phyloP scores from a whole-genome alignment of 192 early-diverging fungal genomes.

The Entomortierella chlamydospora region DNA sequence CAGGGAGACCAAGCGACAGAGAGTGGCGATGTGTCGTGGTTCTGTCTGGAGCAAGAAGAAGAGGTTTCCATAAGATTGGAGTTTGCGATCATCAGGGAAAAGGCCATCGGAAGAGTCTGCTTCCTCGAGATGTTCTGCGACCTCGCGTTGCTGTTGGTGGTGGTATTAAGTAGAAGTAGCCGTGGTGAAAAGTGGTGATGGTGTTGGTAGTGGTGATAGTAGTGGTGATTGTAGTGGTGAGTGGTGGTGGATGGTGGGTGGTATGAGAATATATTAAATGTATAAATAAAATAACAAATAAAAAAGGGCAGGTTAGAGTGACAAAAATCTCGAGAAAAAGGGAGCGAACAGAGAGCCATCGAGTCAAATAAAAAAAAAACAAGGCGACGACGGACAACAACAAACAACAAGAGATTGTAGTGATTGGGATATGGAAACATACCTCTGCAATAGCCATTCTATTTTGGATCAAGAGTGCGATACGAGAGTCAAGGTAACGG shows the following conservation, averaged over 20 bases:
- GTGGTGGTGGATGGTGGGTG: too few species aligned
- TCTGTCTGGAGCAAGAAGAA: slow-evolving; percentile 94
- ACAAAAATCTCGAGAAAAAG: too few species aligned
- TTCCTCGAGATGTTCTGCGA: slow-evolving; percentile 78
- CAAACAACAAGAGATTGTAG: neutral
- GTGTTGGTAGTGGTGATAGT: too few species aligned
- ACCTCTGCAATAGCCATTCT: slow-evolving; percentile 92
- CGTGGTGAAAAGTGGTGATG: too few species aligned
- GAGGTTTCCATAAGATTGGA: slow-evolving; percentile 91
- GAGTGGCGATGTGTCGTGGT: slow-evolving; percentile 89
- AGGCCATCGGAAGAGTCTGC: slow-evolving; percentile 57
- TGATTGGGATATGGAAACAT: slow-evolving; percentile 7
- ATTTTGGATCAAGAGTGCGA: slow-evolving; percentile 93
- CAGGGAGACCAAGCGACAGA: slow-evolving; percentile 86
- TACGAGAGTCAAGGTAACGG: slow-evolving; percentile 90
- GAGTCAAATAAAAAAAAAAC: neutral
- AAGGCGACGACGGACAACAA: too few species aligned
- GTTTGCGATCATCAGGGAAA: slow-evolving; percentile 84
- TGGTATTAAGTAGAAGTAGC: neutral
- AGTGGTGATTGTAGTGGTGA: too few species aligned
- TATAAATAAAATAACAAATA: neutral
- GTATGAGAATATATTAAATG: too few species aligned
- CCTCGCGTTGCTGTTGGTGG: slow-evolving; percentile 74
- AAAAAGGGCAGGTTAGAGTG: neutral
- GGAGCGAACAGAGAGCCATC: too few species aligned